Percentiles rank a stretch among this genome's conserved stretches.
Conservation (phyloP, 2,329 filamentous ascomycete species). For the Geosmithia flava region DNA sequence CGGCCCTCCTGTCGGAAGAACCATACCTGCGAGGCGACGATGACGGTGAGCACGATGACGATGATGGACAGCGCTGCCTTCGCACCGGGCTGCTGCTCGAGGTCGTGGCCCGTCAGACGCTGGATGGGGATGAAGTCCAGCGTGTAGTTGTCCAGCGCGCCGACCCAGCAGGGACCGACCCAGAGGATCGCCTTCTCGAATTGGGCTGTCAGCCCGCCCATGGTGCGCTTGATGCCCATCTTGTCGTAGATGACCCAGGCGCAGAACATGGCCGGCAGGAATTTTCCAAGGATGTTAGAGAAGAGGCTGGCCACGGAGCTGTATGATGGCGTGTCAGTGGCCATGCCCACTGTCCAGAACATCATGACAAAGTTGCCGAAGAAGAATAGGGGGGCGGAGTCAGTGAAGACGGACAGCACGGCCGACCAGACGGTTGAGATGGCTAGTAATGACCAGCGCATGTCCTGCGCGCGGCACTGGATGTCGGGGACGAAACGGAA, state of each 20-base stretch:
- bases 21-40: constrained; percentile 68
- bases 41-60: constrained; percentile 53
- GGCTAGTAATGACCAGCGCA: constrained; percentile 72
- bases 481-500: constrained; percentile 63
- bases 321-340: constrained; percentile 70
- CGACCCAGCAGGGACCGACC: constrained; percentile 84
- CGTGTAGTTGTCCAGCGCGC: constrained; percentile 87
- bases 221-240: constrained; percentile 61
- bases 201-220: constrained; percentile 65
- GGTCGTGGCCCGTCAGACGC: constrained; percentile 80
- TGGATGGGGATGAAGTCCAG: constrained; percentile 90
- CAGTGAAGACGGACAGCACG: constrained; percentile 69
- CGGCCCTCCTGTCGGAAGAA: constrained; percentile 77
- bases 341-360: constrained; percentile 84
- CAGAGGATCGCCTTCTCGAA: constrained; percentile 84
- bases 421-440: constrained; percentile 72
- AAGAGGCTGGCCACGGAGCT: constrained; percentile 57
- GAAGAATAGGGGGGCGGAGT: constrained; percentile 71
- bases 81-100: constrained; percentile 80
- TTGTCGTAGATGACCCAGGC: constrained; percentile 81
- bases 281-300: constrained; percentile 66
- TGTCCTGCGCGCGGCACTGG: constrained; percentile 58
- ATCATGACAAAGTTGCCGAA: constrained; percentile 69
- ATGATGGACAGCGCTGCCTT: constrained; percentile 71
- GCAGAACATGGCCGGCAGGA: constrained; percentile 77